Base-by-base conservation (phyloP, 208 protist species). In the Paratrypanosoma confusum region DNA sequence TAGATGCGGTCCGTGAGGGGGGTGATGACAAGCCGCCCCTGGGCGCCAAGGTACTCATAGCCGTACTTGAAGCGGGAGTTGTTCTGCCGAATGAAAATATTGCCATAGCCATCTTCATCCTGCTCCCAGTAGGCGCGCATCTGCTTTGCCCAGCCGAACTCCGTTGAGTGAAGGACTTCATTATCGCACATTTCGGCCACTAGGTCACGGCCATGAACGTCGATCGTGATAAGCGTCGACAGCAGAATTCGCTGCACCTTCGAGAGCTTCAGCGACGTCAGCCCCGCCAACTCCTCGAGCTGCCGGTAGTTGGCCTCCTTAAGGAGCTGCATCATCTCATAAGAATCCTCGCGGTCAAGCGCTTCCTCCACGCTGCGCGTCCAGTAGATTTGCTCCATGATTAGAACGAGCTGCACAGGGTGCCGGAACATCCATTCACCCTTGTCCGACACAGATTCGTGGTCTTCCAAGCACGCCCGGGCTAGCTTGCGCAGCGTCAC, bases 1-100 rank as follows among this genome's bases (percentile, higher is more conserved):
- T 98, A 98, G 64, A 97, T 97, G 41, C 93, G 87, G 68, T 97
- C 94, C 1, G 97, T 98, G 17, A 98, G 80, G 7, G 96, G 96
- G 4, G 96, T 99, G 47, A 98, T 97, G 38, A 99, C 97, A 17
- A 99, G 81, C 22, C 97, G 83, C 11, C 86, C 81, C 32, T 94
- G 80, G 16, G 84, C 82, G 21, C 97, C 97, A 23, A 97, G 81
- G 65, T 99, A 99, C 69, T 99, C 97, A 63, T 98, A 98, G 22
- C 95, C 96, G 75, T 97, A 98, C 14, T 82, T 70, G 61, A 98
- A 98, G 5, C 71, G 57, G 34, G 93, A 89, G 66, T 97, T 97
- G 73, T 93, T 94, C 78, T 97, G 91, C 6, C 83, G 64, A 23
- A 97, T 92, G 46, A 97, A 90, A 20, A 92, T 82, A 47, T 97